phyloP scores from a whole-genome alignment of 139 green algal genomes.

The Diplosphaera chodatii region DNA sequence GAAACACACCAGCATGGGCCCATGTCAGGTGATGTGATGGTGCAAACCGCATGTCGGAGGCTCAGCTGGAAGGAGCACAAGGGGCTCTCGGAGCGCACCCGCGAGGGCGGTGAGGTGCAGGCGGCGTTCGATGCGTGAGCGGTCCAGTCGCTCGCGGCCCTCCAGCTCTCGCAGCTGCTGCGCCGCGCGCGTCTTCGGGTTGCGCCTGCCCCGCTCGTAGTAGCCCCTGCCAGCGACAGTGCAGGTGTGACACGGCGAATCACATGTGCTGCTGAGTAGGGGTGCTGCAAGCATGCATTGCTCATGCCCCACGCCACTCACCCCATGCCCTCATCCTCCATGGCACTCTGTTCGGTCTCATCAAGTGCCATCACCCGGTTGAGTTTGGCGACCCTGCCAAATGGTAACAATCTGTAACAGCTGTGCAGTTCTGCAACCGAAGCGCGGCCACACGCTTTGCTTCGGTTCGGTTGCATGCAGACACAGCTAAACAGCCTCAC shows the following conservation, averaged over 20 bases:
- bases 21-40: too few species aligned
- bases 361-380: constrained; percentile 8
- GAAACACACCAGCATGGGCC: too few species aligned
- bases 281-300: too few species aligned
- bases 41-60: too few species aligned
- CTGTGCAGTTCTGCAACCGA: not conserved
- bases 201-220: not conserved
- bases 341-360: constrained; percentile 4
- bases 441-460: too few species aligned
- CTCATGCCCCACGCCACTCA: too few species aligned
- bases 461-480: not conserved
- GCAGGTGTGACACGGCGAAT: not conserved
- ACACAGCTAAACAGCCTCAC: not conserved
- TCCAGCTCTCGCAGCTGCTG: constrained; percentile 19
- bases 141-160: constrained; percentile 9
- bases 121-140: constrained; percentile 1
- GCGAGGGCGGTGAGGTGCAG: constrained; percentile 4
- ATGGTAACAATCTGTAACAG: not conserved
- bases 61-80: too few species aligned
- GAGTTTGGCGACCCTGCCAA: constrained; percentile 8
- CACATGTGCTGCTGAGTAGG: too few species aligned
- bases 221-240: not conserved
- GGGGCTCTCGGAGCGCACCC: too few species aligned
- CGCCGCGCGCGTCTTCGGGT: constrained; percentile 5
- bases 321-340: constrained; percentile 4